Evolutionary conservation across 306 rosid genomes (phyloP).

Genomic region (Quercus gilva): DNA sequence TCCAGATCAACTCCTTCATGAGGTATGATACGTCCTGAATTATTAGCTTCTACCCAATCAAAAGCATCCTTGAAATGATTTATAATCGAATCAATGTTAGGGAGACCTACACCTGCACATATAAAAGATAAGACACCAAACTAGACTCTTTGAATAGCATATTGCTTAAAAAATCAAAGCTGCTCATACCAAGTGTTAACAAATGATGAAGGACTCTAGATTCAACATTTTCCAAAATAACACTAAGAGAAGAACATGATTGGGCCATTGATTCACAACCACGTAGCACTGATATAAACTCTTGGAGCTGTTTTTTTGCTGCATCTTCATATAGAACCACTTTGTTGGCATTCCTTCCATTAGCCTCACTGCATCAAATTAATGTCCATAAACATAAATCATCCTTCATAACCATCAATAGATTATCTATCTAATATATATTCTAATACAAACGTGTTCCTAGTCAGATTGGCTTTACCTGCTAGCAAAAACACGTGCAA

Average conservation of each 20-base stretch:
- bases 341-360: slow-evolving; percentile 81
- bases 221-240: slow-evolving; percentile 55
- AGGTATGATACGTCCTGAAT: slow-evolving; percentile 90
- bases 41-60: slow-evolving; percentile 93
- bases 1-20: slow-evolving; percentile 77
- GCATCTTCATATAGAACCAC: slow-evolving; percentile 92
- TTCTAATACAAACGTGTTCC: background rate
- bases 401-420: slow-evolving; percentile 17
- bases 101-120: slow-evolving; percentile 72
- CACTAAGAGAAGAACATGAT: slow-evolving; percentile 64
- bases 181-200: slow-evolving; percentile 70
- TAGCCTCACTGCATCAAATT: slow-evolving; percentile 63
- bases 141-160: slow-evolving; percentile 11
- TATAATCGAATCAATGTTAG: slow-evolving; percentile 50
- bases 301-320: slow-evolving; percentile 76
- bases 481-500: slow-evolving; percentile 68
- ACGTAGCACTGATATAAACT: slow-evolving; percentile 71
- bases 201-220: slow-evolving; percentile 62
- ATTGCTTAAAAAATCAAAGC: background rate
- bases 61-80: slow-evolving; percentile 86
- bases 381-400: slow-evolving; percentile 28
- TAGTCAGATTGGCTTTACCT: slow-evolving; percentile 49
- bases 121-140: slow-evolving; percentile 16
- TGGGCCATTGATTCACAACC: slow-evolving; percentile 84
- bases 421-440: slow-evolving; percentile 10